Conservation (phyloP, 2,329 filamentous ascomycete genomes). For the Chaetomium sp. region DNA sequence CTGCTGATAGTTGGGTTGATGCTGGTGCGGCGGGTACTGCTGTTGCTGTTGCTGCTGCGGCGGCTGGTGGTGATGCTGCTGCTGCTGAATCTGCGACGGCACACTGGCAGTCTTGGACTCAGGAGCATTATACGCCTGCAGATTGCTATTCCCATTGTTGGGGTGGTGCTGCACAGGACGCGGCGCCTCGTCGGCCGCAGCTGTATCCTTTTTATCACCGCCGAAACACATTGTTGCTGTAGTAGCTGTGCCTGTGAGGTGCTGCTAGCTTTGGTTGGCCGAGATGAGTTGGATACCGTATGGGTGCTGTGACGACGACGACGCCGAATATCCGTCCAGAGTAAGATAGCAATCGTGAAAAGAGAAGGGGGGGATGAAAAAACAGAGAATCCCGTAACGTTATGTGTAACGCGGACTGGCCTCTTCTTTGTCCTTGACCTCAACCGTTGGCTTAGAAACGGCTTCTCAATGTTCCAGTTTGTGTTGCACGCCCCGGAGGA, state of each 20-base stretch:
- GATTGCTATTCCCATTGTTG: too few species aligned
- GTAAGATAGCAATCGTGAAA: too few species aligned
- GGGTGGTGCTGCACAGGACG: slow-evolving; percentile 29
- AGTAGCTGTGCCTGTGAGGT: neutral
- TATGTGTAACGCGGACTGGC: too few species aligned
- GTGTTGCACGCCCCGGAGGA: too few species aligned
- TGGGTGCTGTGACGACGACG: too few species aligned
- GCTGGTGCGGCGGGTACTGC: neutral
- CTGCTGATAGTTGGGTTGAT: too few species aligned
- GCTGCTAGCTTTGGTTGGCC: neutral
- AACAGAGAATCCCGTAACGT: too few species aligned
- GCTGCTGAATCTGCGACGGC: slow-evolving; percentile 15
- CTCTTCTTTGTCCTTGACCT: too few species aligned
- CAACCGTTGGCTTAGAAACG: too few species aligned
- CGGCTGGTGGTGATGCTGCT: slow-evolving; percentile 20
- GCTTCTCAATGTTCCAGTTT: too few species aligned
- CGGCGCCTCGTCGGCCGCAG: slow-evolving; percentile 32
- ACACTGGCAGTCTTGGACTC: slow-evolving; percentile 15
- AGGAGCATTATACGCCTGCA: slow-evolving; percentile 18
- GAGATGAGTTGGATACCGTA: neutral
- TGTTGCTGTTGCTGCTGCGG: slow-evolving; percentile 22
- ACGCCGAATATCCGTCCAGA: too few species aligned
- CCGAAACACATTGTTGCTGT: slow-evolving; percentile 43
- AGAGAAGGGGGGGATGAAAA: too few species aligned
- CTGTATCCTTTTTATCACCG: slow-evolving; percentile 32